Evolutionary conservation across 2,329 filamentous ascomycete genomes (phyloP), one percentile per base, ranked within the genome.

Genomic region (Fusarium cicatricum): DNA sequence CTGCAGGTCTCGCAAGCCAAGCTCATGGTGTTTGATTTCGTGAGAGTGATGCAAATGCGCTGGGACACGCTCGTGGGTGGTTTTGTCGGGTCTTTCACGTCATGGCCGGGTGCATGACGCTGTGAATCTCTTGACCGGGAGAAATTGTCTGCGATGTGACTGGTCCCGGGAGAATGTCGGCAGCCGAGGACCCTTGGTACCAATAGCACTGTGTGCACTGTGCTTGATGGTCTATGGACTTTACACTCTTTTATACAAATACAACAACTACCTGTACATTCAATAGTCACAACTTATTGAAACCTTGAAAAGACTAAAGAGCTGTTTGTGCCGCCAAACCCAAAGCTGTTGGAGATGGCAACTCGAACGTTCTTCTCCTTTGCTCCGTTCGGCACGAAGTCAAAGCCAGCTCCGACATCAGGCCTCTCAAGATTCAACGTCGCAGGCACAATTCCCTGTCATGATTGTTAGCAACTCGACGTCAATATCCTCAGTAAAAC

Each of bases 291-390:
- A 14, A 1, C 21, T 46, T 37, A 64, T 46, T 23, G 29, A 38
- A 71, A 52, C 26, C 64, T 72, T 8, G 82, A 82, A 68, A 98
- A 94, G 46, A 92, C 92, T 32, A 99, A 78, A 48, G 87, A 92
- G 36, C 94, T 93, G 77, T 99, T 99, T 1, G 94, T 98, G 14
- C 95, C 95, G 11, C 95, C 95, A 77, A 99, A 99, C 0, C 95
- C 95, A 77, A 99, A 99, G 72, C 94, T 98, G 70, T 99, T 99
- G 4, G 91, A 95, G 53, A 99, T 68, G 5, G 90, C 91, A 17
- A 94, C 88, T 52, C 86, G 78, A 11, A 98, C 85, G 3, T 80
- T 72, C 62, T 85, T 87, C 46, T 89, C 74, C 74, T 97, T 93
- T 1, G 92, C 82, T 39, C 79, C 71, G 4, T 86, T 80, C 0